Percentiles rank a stretch among this genome's conserved stretches.
These are phyloP conservation scores for Petunia secreta DNA, from an alignment of 257 asterid genomes.

Conservation along the genomic window DNA sequence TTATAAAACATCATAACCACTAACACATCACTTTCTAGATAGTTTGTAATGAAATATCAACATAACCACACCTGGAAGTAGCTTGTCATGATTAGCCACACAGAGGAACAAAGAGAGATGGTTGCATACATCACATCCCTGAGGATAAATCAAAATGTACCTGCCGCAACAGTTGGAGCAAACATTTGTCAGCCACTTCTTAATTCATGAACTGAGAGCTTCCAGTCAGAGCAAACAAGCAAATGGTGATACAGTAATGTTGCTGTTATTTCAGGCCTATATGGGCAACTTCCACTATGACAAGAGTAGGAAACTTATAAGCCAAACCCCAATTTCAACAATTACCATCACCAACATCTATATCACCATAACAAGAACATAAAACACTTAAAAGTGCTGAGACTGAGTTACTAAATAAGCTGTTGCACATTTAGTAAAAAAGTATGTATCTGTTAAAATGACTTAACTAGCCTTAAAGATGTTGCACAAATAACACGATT, in stretches of 20 bases:
- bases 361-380: slow-evolving; percentile 19
- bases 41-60: slow-evolving; percentile 8
- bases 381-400: background rate
- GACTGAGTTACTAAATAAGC: too few relatives aligned
- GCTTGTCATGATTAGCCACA: slow-evolving; percentile 98
- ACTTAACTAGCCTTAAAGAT: too few relatives aligned
- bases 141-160: slow-evolving; percentile 95
- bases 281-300: slow-evolving; percentile 6
- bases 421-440: too few relatives aligned
- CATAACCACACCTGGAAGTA: slow-evolving; percentile 72
- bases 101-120: slow-evolving; percentile 96
- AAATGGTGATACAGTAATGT: background rate
- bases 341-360: slow-evolving; percentile 15
- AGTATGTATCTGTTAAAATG: too few relatives aligned
- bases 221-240: background rate
- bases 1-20: slow-evolving; percentile 27
- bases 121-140: slow-evolving; percentile 96
- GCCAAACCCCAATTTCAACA: slow-evolving; percentile 19
- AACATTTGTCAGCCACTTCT: slow-evolving; percentile 25
- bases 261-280: background rate
- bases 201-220: slow-evolving; percentile 1
- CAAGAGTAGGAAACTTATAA: background rate
- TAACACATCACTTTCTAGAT: background rate
- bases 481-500: too few relatives aligned
- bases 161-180: slow-evolving; percentile 47